phyloP scores from a whole-genome alignment of 73 alveolate genomes.

The Paramecium biaurelia region DNA sequence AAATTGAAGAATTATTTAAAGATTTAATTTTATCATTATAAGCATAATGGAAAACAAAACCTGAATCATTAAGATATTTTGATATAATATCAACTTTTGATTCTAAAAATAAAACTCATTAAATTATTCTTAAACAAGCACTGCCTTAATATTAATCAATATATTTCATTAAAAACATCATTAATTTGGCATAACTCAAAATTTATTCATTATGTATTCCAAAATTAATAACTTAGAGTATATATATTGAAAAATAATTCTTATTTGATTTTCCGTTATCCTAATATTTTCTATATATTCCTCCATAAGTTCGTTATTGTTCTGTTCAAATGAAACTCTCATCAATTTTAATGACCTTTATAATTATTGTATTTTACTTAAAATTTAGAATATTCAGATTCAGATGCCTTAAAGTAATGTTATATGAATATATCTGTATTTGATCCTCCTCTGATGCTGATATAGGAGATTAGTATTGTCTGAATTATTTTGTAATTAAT shows the following conservation, averaged over 20 bases:
- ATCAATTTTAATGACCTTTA: background rate
- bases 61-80: background rate
- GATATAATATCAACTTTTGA: too few species aligned
- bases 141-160: background rate
- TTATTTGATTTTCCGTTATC: background rate
- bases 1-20: background rate
- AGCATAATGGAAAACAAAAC: background rate
- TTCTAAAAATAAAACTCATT: background rate
- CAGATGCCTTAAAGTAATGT: background rate
- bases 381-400: background rate
- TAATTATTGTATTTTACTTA: too few species aligned
- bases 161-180: background rate
- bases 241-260: background rate
- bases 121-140: background rate
- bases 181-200: background rate
- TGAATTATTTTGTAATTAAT: too few species aligned
- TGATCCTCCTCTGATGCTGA: background rate
- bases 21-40: background rate
- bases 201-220: background rate
- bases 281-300: background rate
- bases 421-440: background rate
- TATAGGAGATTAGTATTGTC: background rate
- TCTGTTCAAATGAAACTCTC: background rate
- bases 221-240: background rate
- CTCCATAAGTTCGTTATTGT: background rate